Conservation (phyloP, 2,329 filamentous ascomycete species). For the Claviceps africana region DNA sequence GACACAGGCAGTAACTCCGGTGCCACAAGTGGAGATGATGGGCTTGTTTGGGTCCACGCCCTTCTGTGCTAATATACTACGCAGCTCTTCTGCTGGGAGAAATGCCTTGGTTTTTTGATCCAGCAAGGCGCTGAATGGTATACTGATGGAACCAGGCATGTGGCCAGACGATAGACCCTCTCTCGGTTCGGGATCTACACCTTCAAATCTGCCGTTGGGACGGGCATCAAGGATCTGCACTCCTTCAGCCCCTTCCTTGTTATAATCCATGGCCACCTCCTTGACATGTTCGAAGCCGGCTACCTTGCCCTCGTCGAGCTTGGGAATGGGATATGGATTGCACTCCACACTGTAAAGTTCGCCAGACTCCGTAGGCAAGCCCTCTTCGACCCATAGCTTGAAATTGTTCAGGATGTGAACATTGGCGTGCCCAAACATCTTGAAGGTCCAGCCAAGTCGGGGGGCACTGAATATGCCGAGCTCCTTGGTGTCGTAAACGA, state of each 20-base stretch:
- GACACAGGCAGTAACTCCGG: conserved; percentile 83
- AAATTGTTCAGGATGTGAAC: conserved; percentile 96
- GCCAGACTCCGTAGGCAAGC: conserved; percentile 69
- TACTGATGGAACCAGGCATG: conserved; percentile 72
- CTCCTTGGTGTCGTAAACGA: conserved; percentile 88
- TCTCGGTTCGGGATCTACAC: conserved; percentile 73
- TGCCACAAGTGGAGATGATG: conserved; percentile 81
- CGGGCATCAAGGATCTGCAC: conserved; percentile 85
- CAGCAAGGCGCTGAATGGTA: conserved; percentile 68
- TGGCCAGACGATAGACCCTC: conserved; percentile 79
- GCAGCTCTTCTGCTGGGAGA: conserved; percentile 56
- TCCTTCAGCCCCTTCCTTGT: conserved; percentile 70
- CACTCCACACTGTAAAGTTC: conserved; percentile 54
- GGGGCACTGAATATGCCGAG: conserved; percentile 89
- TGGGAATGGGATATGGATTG: conserved; percentile 48
- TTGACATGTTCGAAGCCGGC: conserved; percentile 72
- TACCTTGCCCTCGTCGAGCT: conserved; percentile 49
- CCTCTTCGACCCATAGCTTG: conserved; percentile 78
- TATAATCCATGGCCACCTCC: conserved; percentile 58
- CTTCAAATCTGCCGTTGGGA: conserved; percentile 64
- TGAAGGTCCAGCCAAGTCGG: conserved; percentile 84
- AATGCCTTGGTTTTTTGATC: conserved; percentile 74
- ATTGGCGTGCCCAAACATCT: conserved; percentile 73
- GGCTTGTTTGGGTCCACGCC: conserved; percentile 66
- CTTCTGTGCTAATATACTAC: conserved; percentile 63